phyloP scores from a whole-genome alignment of 148 eudicot genomes.

The Vaccinium macrocarpon region DNA sequence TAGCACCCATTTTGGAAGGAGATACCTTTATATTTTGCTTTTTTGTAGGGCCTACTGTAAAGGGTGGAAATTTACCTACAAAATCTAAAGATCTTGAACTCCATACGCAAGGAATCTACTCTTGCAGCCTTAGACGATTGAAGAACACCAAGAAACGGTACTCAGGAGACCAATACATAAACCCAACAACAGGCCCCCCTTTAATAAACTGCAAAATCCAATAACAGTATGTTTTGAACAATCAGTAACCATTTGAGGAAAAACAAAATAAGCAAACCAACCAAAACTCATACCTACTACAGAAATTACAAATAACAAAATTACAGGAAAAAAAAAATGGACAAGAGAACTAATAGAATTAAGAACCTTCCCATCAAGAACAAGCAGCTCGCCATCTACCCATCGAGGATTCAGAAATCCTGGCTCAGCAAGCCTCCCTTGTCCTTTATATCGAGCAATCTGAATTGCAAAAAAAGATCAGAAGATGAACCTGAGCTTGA shows the following conservation, averaged over 20 bases:
- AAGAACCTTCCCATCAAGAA: slow-evolving; percentile 91
- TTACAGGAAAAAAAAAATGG: not conserved
- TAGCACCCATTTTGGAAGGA: not conserved
- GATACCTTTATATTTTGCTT: not conserved
- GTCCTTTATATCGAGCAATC: slow-evolving; percentile 96
- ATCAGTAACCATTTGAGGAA: not conserved
- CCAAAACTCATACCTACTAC: not conserved
- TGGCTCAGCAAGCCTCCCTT: slow-evolving; percentile 92
- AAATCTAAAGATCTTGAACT: slow-evolving; percentile 21
- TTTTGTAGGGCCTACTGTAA: not conserved
- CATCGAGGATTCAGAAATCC: slow-evolving; percentile 84
- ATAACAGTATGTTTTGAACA: slow-evolving; percentile 13
- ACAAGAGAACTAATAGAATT: not conserved
- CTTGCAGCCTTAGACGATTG: slow-evolving; percentile 71
- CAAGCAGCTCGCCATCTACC: slow-evolving; percentile 99
- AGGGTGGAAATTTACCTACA: slow-evolving; percentile 24
- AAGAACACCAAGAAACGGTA: slow-evolving; percentile 89
- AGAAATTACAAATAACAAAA: not conserved
- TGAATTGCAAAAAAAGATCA: slow-evolving; percentile 27
- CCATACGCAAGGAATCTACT: slow-evolving; percentile 37
- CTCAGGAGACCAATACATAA: slow-evolving; percentile 91
- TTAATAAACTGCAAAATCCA: slow-evolving; percentile 63
- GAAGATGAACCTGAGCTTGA: not conserved
- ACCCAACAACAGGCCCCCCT: slow-evolving; percentile 91
- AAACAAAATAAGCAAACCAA: not conserved